Conservation (phyloP, 2,329 filamentous ascomycete species). For the Penicillium capsulatum region DNA sequence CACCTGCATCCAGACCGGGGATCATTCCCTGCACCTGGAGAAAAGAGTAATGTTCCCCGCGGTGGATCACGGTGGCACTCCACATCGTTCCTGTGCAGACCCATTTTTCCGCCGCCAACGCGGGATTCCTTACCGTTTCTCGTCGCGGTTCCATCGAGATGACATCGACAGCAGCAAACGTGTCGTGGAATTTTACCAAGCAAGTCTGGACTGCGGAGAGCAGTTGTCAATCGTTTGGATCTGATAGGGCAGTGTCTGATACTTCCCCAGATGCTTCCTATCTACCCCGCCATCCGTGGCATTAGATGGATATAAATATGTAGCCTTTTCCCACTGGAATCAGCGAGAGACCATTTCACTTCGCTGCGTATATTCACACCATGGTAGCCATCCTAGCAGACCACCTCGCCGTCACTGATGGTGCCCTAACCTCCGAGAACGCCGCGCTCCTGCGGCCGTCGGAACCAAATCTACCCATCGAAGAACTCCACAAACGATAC, state of each 20-base stretch:
- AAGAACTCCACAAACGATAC: constrained; percentile 48
- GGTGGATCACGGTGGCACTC: constrained; percentile 4
- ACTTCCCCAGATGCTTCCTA: background rate
- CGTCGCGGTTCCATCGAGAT: constrained; percentile 2
- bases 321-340: background rate
- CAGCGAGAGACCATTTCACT: background rate
- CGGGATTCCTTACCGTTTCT: constrained; percentile 8
- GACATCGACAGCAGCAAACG: too few species aligned
- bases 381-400: constrained; percentile 22
- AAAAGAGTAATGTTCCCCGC: constrained; percentile 11
- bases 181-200: constrained; percentile 1
- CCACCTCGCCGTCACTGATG: constrained; percentile 44
- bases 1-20: too few species aligned
- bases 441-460: constrained; percentile 44
- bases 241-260: constrained; percentile 15
- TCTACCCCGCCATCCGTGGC: constrained; percentile 8
- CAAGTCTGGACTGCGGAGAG: constrained; percentile 9
- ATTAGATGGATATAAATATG: constrained; percentile 3
- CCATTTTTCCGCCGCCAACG: constrained; percentile 4
- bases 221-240: constrained; percentile 2
- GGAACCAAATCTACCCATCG: constrained; percentile 43
- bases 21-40: too few species aligned
- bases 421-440: constrained; percentile 45
- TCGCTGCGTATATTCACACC: background rate
- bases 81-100: background rate